phyloP scores from a whole-genome alignment of 192 early-diverging fungal species.

The Umbelopsis vinacea region DNA sequence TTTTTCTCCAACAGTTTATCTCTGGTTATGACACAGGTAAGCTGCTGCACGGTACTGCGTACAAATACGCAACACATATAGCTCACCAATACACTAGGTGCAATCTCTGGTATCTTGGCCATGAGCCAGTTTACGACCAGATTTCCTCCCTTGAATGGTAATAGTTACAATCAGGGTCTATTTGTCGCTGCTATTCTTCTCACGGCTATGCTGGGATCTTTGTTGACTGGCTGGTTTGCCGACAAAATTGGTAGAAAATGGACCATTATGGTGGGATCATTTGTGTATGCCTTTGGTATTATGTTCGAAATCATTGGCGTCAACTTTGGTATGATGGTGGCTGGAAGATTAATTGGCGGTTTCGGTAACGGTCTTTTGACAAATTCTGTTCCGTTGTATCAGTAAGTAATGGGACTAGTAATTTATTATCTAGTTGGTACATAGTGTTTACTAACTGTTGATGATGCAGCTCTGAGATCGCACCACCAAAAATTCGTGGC shows the following conservation, averaged over 20 bases:
- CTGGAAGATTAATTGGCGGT: slow-evolving; percentile 36
- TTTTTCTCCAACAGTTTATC: background rate
- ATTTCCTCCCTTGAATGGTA: slow-evolving; percentile 10
- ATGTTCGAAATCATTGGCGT: slow-evolving; percentile 68
- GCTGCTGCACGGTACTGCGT: too few relatives aligned
- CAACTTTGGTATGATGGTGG: slow-evolving; percentile 45
- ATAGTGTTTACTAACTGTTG: background rate
- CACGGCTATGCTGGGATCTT: slow-evolving; percentile 31
- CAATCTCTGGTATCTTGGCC: slow-evolving; percentile 34
- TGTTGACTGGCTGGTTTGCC: slow-evolving; percentile 58
- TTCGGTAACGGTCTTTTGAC: slow-evolving; percentile 43
- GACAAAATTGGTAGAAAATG: slow-evolving; percentile 63
- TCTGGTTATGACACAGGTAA: slow-evolving; percentile 19
- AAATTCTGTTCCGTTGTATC: slow-evolving; percentile 41
- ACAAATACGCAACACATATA: background rate
- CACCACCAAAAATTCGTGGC: slow-evolving; percentile 84
- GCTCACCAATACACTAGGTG: background rate
- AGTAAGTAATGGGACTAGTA: slow-evolving; percentile 7
- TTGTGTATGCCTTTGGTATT: slow-evolving; percentile 74
- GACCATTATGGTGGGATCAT: slow-evolving; percentile 65
- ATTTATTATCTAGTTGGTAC: background rate
- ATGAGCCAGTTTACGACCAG: slow-evolving; percentile 23
- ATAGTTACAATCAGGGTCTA: slow-evolving; percentile 24
- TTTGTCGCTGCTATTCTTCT: slow-evolving; percentile 28
- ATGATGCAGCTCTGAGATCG: slow-evolving; percentile 46